Evolutionary conservation across 2,329 filamentous ascomycete genomes (phyloP).

Genomic region (Claviceps fusiformis): DNA sequence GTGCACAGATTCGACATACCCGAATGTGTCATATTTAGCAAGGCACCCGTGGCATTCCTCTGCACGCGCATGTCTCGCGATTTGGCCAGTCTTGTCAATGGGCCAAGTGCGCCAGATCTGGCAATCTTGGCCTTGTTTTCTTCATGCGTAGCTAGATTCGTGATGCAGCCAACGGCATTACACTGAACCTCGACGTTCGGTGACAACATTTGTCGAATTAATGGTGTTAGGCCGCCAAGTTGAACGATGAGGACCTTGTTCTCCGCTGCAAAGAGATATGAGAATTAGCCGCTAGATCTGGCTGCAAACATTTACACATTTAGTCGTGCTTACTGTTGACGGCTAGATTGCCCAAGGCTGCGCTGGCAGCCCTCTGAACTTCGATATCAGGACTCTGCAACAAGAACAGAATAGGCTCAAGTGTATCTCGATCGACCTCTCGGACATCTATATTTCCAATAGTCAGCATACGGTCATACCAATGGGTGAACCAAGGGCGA

Average conservation of each 20-base stretch:
- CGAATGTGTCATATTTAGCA: constrained; percentile 98
- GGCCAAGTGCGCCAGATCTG: constrained; percentile 79
- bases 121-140: constrained; percentile 99
- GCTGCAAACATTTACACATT: not conserved
- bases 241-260: constrained; percentile 97
- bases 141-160: constrained; percentile 93
- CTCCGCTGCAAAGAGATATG: constrained; percentile 52
- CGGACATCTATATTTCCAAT: constrained; percentile 59
- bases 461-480: constrained; percentile 1
- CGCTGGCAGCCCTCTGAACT: constrained; percentile 91
- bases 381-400: constrained; percentile 93
- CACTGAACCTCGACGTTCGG: constrained; percentile 97
- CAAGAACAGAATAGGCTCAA: constrained; percentile 90
- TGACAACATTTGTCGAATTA: constrained; percentile 98
- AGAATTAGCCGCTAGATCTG: constrained; percentile 26
- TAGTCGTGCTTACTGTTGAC: constrained; percentile 65
- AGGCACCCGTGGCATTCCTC: constrained; percentile 86
- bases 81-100: constrained; percentile 82
- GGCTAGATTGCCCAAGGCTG: constrained; percentile 86
- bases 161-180: constrained; percentile 98
- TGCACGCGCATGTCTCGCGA: constrained; percentile 98
- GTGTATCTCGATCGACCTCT: constrained; percentile 86
- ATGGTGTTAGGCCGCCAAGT: constrained; percentile 74
- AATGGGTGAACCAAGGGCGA: not conserved
- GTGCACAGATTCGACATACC: constrained; percentile 38